These are phyloP conservation scores for Penicillium rolfsii DNA, from an alignment of 2,329 filamentous ascomycete genomes.

Conservation along the genomic window DNA sequence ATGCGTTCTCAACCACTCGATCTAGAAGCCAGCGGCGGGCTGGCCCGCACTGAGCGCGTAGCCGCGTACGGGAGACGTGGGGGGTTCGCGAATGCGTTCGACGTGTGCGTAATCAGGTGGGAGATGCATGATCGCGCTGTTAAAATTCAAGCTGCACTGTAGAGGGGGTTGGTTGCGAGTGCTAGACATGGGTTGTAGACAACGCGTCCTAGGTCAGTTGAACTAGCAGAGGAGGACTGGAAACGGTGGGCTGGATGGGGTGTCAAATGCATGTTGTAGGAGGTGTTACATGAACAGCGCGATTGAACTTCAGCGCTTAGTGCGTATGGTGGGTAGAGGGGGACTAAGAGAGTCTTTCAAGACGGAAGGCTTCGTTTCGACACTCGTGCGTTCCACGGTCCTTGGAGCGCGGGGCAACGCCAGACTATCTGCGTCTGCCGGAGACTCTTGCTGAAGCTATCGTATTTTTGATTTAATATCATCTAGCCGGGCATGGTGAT, in stretches of 20 bases:
- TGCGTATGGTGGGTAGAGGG: too few relatives aligned
- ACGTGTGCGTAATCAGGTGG: not conserved
- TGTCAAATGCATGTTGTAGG: too few relatives aligned
- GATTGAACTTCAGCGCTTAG: too few relatives aligned
- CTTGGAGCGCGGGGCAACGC: conserved; percentile 21
- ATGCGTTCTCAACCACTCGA: conserved; percentile 49
- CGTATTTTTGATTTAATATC: conserved; percentile 29
- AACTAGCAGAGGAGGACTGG: conserved; percentile 40
- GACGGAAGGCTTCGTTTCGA: conserved; percentile 63
- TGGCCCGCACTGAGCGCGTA: conserved; percentile 48
- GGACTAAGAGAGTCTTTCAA: conserved; percentile 50
- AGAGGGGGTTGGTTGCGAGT: too few relatives aligned
- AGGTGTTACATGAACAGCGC: too few relatives aligned
- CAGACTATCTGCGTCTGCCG: conserved; percentile 55
- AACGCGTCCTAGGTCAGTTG: conserved; percentile 42
- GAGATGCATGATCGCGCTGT: conserved; percentile 31
- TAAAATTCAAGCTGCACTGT: not conserved
- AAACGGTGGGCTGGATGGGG: conserved; percentile 42
- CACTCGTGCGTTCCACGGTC: conserved; percentile 54
- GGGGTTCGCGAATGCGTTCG: conserved; percentile 43
- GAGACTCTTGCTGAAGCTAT: conserved; percentile 54
- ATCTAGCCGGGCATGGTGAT: conserved; percentile 54
- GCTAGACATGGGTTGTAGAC: conserved; percentile 9
- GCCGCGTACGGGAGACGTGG: conserved; percentile 38
- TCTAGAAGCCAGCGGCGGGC: conserved; percentile 51